Percentiles rank a stretch among this genome's conserved stretches.
phyloP scores from a whole-genome alignment of 2,329 filamentous ascomycete species.

The Massarina eburnea region DNA sequence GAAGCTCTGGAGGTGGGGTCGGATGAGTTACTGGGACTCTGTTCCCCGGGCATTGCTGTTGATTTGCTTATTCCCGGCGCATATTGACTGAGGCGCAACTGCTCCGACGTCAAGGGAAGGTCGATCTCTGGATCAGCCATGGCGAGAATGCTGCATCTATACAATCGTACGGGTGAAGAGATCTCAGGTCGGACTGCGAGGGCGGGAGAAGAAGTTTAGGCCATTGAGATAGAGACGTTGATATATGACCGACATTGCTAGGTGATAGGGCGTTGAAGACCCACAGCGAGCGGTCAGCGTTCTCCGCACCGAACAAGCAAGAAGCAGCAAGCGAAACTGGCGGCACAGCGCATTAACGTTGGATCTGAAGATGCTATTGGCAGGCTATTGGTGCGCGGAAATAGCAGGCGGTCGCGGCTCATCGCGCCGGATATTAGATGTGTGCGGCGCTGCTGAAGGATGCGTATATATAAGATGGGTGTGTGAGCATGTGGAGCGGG shows the following conservation, averaged over 20 bases:
- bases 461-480: no score
- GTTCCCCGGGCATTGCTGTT: conserved; percentile 10
- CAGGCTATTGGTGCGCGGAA: conserved; percentile 3
- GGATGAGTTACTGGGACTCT: conserved; percentile 4
- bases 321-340: conserved; percentile 7
- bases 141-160: conserved; percentile 8
- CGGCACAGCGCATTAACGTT: not conserved
- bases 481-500: no score
- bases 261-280: not conserved
- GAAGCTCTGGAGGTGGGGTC: conserved; percentile 11
- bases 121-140: conserved; percentile 45
- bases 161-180: conserved; percentile 1
- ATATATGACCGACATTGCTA: conserved; percentile 1
- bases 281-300: conserved; percentile 8
- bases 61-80: conserved; percentile 34
- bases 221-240: conserved; percentile 2
- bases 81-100: conserved; percentile 6
- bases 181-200: conserved; percentile 1
- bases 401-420: conserved; percentile 1
- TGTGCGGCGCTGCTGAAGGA: no score
- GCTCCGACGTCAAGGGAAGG: conserved; percentile 27
- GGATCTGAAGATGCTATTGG: conserved; percentile 7
- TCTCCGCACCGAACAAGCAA: no score
- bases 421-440: conserved; percentile 9
- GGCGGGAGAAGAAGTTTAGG: conserved; percentile 6